A percentile compares a stretch with the other conserved stretches of the same genome.
Conservation (phyloP, 257 asterid species). For the Solanum appendiculatum region DNA sequence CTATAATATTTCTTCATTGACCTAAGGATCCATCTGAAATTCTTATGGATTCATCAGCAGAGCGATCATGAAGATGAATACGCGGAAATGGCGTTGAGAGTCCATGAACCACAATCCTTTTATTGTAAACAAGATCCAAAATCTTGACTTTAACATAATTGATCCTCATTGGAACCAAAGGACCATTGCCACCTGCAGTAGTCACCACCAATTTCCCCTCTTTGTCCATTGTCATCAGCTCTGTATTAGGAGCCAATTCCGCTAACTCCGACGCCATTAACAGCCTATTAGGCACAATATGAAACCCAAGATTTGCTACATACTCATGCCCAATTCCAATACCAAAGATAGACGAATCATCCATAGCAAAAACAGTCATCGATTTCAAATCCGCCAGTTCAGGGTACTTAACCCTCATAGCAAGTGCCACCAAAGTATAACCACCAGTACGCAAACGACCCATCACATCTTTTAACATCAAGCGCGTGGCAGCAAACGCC, state of each 20-base stretch:
- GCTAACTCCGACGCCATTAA: slow-evolving; percentile 40
- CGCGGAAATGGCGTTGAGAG: slow-evolving; percentile 42
- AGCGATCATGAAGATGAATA: slow-evolving; percentile 4
- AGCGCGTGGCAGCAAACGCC: slow-evolving; percentile 24
- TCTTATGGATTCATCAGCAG: background rate
- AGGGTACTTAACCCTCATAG: slow-evolving; percentile 44
- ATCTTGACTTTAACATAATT: slow-evolving; percentile 45
- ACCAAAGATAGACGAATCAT: slow-evolving; percentile 51
- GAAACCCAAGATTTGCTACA: slow-evolving; percentile 47
- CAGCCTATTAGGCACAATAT: slow-evolving; percentile 51
- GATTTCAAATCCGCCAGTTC: slow-evolving; percentile 39
- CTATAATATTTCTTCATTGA: background rate
- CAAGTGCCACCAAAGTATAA: slow-evolving; percentile 45
- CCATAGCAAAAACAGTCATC: slow-evolving; percentile 67
- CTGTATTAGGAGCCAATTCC: slow-evolving; percentile 26
- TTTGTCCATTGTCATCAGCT: slow-evolving; percentile 42
- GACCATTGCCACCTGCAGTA: slow-evolving; percentile 49
- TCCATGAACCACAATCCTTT: slow-evolving; percentile 64
- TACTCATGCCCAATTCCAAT: slow-evolving; percentile 47
- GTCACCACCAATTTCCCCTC: slow-evolving; percentile 59
- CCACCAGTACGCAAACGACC: slow-evolving; percentile 44
- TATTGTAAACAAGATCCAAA: slow-evolving; percentile 45
- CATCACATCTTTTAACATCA: slow-evolving; percentile 54
- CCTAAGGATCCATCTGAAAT: background rate
- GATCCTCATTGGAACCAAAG: slow-evolving; percentile 53